These are phyloP conservation scores for Orbilia ellipsospora DNA, from an alignment of 2,329 filamentous ascomycete species.

Conservation along the genomic window DNA sequence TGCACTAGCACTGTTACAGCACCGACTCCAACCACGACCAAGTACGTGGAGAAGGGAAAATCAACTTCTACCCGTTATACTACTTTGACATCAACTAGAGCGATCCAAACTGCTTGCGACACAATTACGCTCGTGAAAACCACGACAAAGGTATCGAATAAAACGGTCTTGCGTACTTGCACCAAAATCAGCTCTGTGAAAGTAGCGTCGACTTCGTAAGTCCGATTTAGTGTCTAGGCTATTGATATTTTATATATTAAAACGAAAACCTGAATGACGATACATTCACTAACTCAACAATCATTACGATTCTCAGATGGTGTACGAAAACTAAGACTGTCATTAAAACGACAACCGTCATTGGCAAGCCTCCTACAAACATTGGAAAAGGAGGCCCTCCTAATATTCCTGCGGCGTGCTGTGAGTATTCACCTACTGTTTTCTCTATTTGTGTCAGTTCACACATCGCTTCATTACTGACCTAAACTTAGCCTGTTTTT, in stretches of 20 bases:
- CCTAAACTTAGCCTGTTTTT: background rate
- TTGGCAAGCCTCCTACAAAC: background rate
- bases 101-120: background rate
- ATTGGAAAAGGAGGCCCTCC: background rate
- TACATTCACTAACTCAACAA: background rate
- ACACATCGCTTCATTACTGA: background rate
- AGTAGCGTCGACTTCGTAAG: background rate
- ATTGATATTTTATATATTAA: background rate
- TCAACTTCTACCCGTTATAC: background rate
- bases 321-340: background rate
- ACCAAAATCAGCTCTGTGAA: background rate
- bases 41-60: background rate
- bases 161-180: background rate
- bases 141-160: background rate
- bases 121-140: background rate
- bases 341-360: background rate
- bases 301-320: background rate
- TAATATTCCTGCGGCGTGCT: background rate
- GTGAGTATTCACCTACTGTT: background rate
- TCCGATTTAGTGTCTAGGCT: background rate
- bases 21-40: background rate
- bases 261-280: background rate
- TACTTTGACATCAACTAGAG: background rate
- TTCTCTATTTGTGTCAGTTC: background rate
- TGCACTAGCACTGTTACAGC: background rate